Base-by-base conservation (phyloP, 352 stramenopile species). In the Phytophthora tentaculata region DNA sequence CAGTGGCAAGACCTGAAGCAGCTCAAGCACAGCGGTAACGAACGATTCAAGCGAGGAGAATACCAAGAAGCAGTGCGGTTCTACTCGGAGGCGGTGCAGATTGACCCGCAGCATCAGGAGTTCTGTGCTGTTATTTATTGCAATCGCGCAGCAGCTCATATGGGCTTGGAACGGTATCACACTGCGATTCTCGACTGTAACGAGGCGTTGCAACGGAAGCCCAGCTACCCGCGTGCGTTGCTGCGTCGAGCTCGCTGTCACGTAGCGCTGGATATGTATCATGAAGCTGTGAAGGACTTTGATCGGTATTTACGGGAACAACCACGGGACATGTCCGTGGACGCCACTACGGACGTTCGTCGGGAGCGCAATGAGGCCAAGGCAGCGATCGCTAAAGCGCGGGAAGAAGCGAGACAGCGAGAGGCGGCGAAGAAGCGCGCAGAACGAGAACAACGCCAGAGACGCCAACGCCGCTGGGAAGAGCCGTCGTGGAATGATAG, bases 111-210 rank as follows among this genome's bases (percentile, higher is more conserved):
- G 12, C 80, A 96, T 41, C 77, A 91, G n/a, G 76, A 87, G 49
- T 94, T 86, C 64, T 92, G 85, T 56, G 83, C 84, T 1, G 77
- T 92, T 39, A 81, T 96, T 48, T 91, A 88, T 47, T 92, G 87
- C 72, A 96, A 96, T 56, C 83, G 88, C 37, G 86, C 88, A 3
- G 88, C 88, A 22, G 88, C 88, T 35, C 74, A 90, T 23, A 96
- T 96, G 88, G 80, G 75, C 5, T 57, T 95, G 45, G 73, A 86
- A 28, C 71, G 80, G 22, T 93, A 80, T 57, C 71, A 87, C 39
- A 86, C 75, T 14, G 88, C 87, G 2, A 74, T 94, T 1, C 59
- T 87, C 7, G 88, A 96, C 66, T 96, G 88, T 41, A 84, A 93
- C 22, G 79, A 89, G 10, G 84, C 88, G 0, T 47, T 96, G 35